phyloP scores from a whole-genome alignment of 805 yeast genomes.

The Blastobotrys parvus region DNA sequence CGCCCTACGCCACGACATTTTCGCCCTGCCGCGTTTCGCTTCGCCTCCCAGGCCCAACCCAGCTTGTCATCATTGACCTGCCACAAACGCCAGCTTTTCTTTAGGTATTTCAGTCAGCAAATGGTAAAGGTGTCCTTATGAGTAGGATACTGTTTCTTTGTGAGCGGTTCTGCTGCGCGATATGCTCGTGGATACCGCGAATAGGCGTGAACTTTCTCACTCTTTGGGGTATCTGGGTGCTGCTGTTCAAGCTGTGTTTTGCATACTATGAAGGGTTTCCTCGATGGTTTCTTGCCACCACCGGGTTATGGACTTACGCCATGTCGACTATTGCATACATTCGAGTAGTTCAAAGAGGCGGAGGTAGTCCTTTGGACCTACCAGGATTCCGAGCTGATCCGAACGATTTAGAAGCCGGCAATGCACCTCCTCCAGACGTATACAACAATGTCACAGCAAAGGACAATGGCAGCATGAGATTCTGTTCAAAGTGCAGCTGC shows the following conservation, averaged over 20 bases:
- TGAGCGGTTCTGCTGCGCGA: slow-evolving; percentile 18
- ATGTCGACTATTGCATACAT: slow-evolving; percentile 22
- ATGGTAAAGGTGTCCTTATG: neutral
- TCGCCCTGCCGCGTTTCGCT: no score
- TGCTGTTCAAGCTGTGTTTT: slow-evolving; percentile 18
- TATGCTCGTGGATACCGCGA: slow-evolving; percentile 26
- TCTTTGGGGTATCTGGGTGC: slow-evolving; percentile 26
- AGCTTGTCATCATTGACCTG: neutral
- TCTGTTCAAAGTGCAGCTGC: slow-evolving; percentile 32
- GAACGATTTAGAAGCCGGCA: slow-evolving; percentile 19
- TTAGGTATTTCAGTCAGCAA: no score
- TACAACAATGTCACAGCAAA: slow-evolving; percentile 30
- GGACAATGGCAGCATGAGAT: slow-evolving; percentile 33
- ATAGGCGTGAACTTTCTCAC: slow-evolving; percentile 22
- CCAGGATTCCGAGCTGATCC: slow-evolving; percentile 4
- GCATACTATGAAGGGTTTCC: slow-evolving; percentile 6
- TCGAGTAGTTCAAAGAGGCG: slow-evolving; percentile 22
- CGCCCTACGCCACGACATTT: no score
- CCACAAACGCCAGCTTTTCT: no score
- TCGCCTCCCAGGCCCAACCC: no score
- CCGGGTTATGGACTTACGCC: slow-evolving; percentile 18
- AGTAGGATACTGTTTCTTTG: slow-evolving; percentile 7
- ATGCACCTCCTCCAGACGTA: slow-evolving; percentile 22
- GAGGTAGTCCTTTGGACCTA: slow-evolving; percentile 29
- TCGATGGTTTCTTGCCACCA: slow-evolving; percentile 8